Evolutionary conservation across 2,329 filamentous ascomycete genomes (phyloP).

Genomic region (Fusarium citri): DNA sequence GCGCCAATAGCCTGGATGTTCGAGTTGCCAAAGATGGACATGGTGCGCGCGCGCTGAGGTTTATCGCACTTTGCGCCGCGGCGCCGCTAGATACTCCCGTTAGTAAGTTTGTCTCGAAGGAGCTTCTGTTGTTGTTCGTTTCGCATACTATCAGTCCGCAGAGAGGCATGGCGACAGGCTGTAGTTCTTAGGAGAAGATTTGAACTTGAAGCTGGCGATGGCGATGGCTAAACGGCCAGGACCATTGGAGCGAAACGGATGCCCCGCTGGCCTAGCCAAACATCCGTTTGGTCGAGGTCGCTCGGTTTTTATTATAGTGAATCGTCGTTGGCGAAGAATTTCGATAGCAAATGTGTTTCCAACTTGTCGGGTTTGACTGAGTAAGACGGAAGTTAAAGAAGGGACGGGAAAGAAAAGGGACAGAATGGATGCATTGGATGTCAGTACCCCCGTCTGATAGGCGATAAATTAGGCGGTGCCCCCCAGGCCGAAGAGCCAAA

Average conservation of each 20-base stretch:
- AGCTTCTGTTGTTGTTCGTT: neutral
- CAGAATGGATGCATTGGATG: constrained; percentile 33
- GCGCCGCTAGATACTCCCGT: constrained; percentile 29
- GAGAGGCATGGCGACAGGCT: constrained; percentile 34
- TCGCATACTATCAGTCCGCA: constrained; percentile 41
- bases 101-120: constrained; percentile 6
- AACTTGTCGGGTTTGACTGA: neutral
- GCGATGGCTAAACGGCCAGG: constrained; percentile 27
- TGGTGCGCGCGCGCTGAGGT: constrained; percentile 51
- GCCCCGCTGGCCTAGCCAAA: constrained; percentile 13
- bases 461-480: constrained; percentile 28
- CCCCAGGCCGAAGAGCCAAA: constrained; percentile 21
- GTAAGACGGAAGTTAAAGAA: constrained; percentile 3
- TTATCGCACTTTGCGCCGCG: constrained; percentile 29
- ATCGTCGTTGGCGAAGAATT: neutral
- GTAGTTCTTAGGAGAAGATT: constrained; percentile 10
- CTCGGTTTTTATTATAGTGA: neutral
- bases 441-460: constrained; percentile 44
- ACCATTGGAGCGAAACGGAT: constrained; percentile 39
- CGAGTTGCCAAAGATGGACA: constrained; percentile 55
- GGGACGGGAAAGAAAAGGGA: constrained; percentile 24
- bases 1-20: constrained; percentile 47
- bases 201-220: constrained; percentile 35
- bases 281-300: neutral
- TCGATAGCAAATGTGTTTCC: neutral